Evolutionary conservation across 257 asterid species (phyloP), one percentile per base, ranked within the genome.

Genomic region (Solanum arcanum): DNA sequence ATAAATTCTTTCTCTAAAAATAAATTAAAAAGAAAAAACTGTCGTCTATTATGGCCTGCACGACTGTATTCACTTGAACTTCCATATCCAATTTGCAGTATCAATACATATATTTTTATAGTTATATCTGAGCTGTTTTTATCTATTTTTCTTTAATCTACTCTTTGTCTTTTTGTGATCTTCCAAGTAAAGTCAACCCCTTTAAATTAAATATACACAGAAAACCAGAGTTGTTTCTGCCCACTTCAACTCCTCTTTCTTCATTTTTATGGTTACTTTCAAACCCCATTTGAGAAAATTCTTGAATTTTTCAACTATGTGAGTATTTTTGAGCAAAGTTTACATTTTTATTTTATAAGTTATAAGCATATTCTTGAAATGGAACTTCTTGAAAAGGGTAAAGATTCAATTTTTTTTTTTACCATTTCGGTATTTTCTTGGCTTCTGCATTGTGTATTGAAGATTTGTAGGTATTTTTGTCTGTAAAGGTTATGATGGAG

Each of bases 401-500:
- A 11, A 73, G 31, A 11, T 49, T 80, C 85, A 80, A 80, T 80
- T 12, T 80, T 29, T 27, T 27, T 31, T 80, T 62, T 80, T 47
- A 80, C 85, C 44, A 80, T 47, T 80, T 80, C 29, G 85, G 52
- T 84, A 35, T 83, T 62, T 59, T 83, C 39, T 39, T 64, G 56
- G 78, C 39, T 64, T 64, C 33, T 78, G 64, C 84, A 78, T 78
- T 78, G 25, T 46, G 66, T 46, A 64, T 25, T 84, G 62, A 86
- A 87, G 60, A 37, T 81, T 29, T 64, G 72, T 29, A 42, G 42
- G 29, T 29, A n/a, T 21, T 75, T 59, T 33, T 86, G 33, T 6
- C 20, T 18, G 72, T 69, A 81, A 31, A 62, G 70, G 42, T 76
- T 82, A 13, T 33, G 86, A 95, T 94, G 98, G 94, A 93, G 86